phyloP scores from a whole-genome alignment of 148 eudicot species.

The Rhododendron ovatum region DNA sequence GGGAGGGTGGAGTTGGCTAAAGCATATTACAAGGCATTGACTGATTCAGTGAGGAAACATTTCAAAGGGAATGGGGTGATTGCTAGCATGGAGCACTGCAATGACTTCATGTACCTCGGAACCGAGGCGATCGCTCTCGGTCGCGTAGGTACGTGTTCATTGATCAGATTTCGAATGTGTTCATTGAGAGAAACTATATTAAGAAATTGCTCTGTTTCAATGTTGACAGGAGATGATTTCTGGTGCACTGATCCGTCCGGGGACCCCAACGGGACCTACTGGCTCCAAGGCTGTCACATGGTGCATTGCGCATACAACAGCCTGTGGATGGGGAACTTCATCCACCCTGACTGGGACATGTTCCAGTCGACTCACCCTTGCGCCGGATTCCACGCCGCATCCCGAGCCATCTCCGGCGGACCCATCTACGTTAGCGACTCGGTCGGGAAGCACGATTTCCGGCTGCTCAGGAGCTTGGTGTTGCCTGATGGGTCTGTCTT shows the following conservation, averaged over 20 bases:
- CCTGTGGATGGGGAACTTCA: constrained; percentile 94
- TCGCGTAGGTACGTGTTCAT: constrained; percentile 66
- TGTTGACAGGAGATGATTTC: constrained; percentile 71
- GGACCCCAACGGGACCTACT: constrained; percentile 83
- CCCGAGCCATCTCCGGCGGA: constrained; percentile 89
- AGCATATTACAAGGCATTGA: constrained; percentile 66
- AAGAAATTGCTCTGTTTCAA: not conserved
- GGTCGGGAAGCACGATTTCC: constrained; percentile 77
- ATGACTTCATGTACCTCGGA: constrained; percentile 94
- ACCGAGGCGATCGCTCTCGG: constrained; percentile 83
- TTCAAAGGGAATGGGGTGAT: constrained; percentile 91
- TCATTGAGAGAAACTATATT: not conserved
- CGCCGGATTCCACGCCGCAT: constrained; percentile 87
- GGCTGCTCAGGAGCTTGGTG: constrained; percentile 58
- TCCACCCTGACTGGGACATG: constrained; percentile 99
- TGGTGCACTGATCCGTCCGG: constrained; percentile 96
- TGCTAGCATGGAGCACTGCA: constrained; percentile 98
- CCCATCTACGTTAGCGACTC: constrained; percentile 82
- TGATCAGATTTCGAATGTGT: not conserved
- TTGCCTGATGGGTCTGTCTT: constrained; percentile 77
- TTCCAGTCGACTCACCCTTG: constrained; percentile 95
- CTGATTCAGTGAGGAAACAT: constrained; percentile 64
- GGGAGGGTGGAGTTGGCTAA: constrained; percentile 89
- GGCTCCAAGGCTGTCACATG: constrained; percentile 99
- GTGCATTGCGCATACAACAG: constrained; percentile 96